A percentile compares a stretch with the other conserved stretches of the same genome.
Evolutionary conservation across 2,329 filamentous ascomycete species (phyloP).

Genomic region (Fusarium euwallaceae): DNA sequence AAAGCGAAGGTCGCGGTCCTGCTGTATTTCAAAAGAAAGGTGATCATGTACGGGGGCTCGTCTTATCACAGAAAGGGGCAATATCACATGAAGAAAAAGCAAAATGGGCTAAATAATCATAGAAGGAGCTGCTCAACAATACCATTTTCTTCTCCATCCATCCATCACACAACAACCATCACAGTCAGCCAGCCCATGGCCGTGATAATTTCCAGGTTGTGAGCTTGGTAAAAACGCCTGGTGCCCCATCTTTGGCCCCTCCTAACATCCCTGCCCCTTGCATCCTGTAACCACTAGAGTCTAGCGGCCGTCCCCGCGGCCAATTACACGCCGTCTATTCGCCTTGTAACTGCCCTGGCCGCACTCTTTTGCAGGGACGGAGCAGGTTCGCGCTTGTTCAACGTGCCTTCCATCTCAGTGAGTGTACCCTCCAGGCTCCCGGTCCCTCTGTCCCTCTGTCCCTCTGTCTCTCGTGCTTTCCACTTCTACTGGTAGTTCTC

Average conservation of each 20-base stretch:
- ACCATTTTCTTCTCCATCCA: neutral
- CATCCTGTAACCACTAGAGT: constrained; percentile 29
- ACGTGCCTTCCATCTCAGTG: constrained; percentile 12
- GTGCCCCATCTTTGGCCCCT: constrained; percentile 8
- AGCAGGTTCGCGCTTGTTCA: constrained; percentile 18
- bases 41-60: neutral
- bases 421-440: constrained; percentile 8
- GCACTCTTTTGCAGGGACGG: constrained; percentile 10
- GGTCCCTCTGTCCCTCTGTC: constrained; percentile 1
- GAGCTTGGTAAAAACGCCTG: constrained; percentile 7
- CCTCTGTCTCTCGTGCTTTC: constrained; percentile 11
- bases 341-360: constrained; percentile 22
- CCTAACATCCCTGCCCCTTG: constrained; percentile 35
- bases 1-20: neutral
- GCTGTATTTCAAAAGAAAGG: neutral
- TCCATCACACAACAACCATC: neutral
- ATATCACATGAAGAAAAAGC: neutral
- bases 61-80: neutral
- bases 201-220: constrained; percentile 3
- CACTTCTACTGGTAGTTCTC: neutral
- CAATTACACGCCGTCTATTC: constrained; percentile 26
- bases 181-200: neutral
- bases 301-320: constrained; percentile 17
- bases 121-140: neutral
- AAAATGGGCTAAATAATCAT: neutral